Conservation (phyloP, 805 yeast genomes). For the Myxozyma geophila region DNA sequence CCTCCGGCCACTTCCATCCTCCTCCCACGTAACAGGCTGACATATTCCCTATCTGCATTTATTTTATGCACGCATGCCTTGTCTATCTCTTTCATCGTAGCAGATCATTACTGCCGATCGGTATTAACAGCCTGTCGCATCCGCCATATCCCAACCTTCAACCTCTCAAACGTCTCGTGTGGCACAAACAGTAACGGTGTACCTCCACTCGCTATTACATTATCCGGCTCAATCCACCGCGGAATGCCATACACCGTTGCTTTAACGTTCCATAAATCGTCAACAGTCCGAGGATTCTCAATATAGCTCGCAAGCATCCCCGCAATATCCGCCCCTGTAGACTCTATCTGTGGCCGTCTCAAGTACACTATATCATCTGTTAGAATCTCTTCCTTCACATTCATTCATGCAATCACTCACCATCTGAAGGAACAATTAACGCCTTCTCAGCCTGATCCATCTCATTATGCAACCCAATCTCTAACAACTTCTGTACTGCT, state of each 20-base stretch:
- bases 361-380: slow-evolving; percentile 7
- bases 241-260: slow-evolving; percentile 26
- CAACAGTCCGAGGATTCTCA: slow-evolving; percentile 20
- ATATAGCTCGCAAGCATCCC: slow-evolving; percentile 25
- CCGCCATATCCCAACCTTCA: slow-evolving; percentile 34
- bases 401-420: slow-evolving; percentile 4
- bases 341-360: slow-evolving; percentile 18
- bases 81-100: too few relatives aligned
- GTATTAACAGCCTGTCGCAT: slow-evolving; percentile 19
- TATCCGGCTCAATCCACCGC: slow-evolving; percentile 20
- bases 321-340: slow-evolving; percentile 27
- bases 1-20: too few relatives aligned
- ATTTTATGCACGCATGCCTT: background rate
- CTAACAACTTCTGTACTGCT: slow-evolving; percentile 17
- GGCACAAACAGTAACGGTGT: slow-evolving; percentile 22
- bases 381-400: background rate
- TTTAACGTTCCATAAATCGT: slow-evolving; percentile 32
- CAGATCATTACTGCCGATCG: background rate
- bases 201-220: background rate
- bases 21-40: too few relatives aligned
- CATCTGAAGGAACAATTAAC: slow-evolving; percentile 22
- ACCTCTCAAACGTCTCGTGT: slow-evolving; percentile 22
- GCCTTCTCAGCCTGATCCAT: slow-evolving; percentile 30
- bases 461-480: slow-evolving; percentile 22
- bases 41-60: background rate